Conservation (phyloP, 345 rosid genomes). For the Rhodamnia argentea region DNA sequence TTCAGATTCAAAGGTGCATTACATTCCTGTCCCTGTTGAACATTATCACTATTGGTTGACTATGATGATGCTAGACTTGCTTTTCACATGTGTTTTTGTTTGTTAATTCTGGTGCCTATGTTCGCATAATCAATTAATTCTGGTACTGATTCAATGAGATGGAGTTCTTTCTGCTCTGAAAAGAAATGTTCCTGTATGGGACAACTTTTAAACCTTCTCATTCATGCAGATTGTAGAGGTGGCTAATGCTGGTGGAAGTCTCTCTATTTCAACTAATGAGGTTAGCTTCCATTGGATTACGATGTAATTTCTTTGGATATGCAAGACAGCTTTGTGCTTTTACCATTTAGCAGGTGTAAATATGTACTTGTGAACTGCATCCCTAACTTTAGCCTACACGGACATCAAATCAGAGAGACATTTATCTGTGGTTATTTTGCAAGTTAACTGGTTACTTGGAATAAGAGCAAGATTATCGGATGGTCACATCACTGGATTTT, state of each 20-base stretch:
- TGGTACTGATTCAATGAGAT: not conserved
- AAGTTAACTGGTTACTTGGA: not conserved
- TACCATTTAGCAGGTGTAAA: no score
- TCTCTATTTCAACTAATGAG: conserved; percentile 50
- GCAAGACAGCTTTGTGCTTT: no score
- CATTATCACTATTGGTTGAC: not conserved
- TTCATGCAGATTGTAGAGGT: conserved; percentile 30
- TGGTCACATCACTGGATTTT: not conserved
- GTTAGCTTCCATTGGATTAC: conserved; percentile 23
- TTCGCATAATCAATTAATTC: not conserved
- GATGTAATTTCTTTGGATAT: not conserved
- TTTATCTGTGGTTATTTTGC: not conserved
- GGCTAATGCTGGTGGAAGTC: conserved; percentile 15
- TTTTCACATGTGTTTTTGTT: not conserved
- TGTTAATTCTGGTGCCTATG: not conserved
- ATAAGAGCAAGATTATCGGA: not conserved
- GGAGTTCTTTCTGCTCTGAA: not conserved
- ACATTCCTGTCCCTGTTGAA: not conserved
- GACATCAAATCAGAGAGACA: not conserved
- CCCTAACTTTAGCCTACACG: no score
- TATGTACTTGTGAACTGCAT: no score
- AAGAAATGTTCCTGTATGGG: not conserved
- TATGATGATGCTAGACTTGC: not conserved
- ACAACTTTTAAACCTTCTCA: not conserved
- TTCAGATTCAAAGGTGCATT: conserved; percentile 55